A percentile compares a stretch with the other conserved stretches of the same genome.
phyloP scores from a whole-genome alignment of 2,329 filamentous ascomycete genomes.

The Pseudohalonectria lignicola region DNA sequence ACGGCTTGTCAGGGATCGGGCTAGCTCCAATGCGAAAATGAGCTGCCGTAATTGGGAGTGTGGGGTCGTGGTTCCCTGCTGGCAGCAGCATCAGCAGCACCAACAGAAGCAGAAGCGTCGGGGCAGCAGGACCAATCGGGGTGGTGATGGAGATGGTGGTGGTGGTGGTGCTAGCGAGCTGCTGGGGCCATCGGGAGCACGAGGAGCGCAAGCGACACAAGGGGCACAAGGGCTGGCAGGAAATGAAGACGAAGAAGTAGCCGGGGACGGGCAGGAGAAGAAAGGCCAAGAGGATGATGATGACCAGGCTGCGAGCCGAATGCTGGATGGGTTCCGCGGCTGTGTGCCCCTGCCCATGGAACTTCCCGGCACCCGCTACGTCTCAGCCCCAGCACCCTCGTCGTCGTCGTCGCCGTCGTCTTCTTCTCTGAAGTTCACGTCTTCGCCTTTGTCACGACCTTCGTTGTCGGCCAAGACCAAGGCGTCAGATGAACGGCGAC shows the following conservation, averaged over 20 bases:
- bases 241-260: too few species aligned
- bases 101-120: conserved; percentile 8
- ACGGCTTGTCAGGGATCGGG: conserved; percentile 58
- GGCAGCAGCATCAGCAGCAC: conserved; percentile 18
- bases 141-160: neutral
- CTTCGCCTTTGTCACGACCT: too few species aligned
- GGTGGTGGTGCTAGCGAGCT: neutral
- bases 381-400: too few species aligned
- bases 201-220: too few species aligned
- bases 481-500: conserved; percentile 13
- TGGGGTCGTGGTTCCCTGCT: conserved; percentile 61
- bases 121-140: neutral
- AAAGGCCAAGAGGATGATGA: too few species aligned
- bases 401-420: too few species aligned
- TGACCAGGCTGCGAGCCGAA: too few species aligned
- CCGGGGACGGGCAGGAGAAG: too few species aligned
- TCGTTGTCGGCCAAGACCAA: too few species aligned
- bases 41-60: conserved; percentile 94
- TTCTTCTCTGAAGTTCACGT: too few species aligned
- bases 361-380: conserved; percentile 42
- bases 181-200: too few species aligned
- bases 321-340: conserved; percentile 38
- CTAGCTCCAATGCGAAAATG: conserved; percentile 59
- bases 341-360: conserved; percentile 54
- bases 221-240: too few species aligned